phyloP scores from a whole-genome alignment of 176 grass and related monocot genomes.

The Coix lacrymajobi region DNA sequence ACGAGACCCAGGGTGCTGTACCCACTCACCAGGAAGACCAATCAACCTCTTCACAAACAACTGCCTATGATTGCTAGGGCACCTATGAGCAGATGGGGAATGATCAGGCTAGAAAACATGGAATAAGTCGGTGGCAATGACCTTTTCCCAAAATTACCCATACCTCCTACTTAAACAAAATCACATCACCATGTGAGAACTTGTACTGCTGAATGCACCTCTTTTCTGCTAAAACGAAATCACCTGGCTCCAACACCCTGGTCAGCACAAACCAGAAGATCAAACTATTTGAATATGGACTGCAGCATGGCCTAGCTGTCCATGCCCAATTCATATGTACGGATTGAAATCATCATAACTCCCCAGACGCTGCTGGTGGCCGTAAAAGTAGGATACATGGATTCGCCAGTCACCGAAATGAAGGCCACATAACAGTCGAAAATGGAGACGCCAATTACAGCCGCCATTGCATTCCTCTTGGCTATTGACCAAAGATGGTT shows the following conservation, averaged over 20 bases:
- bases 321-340: not conserved
- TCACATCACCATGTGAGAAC: slow-evolving; percentile 78
- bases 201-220: slow-evolving; percentile 51
- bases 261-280: slow-evolving; percentile 30
- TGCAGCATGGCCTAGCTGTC: not conserved
- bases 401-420: slow-evolving; percentile 40
- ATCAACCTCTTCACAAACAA: slow-evolving; percentile 75
- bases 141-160: not conserved
- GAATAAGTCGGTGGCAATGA: not conserved
- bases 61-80: slow-evolving; percentile 53
- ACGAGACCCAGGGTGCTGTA: slow-evolving; percentile 48
- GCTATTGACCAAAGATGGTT: slow-evolving; percentile 32
- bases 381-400: slow-evolving; percentile 81
- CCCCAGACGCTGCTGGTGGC: slow-evolving; percentile 28
- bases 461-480: slow-evolving; percentile 31
- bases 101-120: not conserved
- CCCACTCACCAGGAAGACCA: slow-evolving; percentile 77
- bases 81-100: slow-evolving; percentile 27
- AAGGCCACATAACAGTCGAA: slow-evolving; percentile 47
- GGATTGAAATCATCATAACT: slow-evolving; percentile 37
- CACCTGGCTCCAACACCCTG: slow-evolving; percentile 55
- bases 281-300: not conserved
- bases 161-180: slow-evolving; percentile 63
- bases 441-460: slow-evolving; percentile 43
- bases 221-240: slow-evolving; percentile 51